A percentile compares a stretch with the other conserved stretches of the same genome.
phyloP scores from a whole-genome alignment of 257 asterid species.

The Nicotiana obtusifolia region DNA sequence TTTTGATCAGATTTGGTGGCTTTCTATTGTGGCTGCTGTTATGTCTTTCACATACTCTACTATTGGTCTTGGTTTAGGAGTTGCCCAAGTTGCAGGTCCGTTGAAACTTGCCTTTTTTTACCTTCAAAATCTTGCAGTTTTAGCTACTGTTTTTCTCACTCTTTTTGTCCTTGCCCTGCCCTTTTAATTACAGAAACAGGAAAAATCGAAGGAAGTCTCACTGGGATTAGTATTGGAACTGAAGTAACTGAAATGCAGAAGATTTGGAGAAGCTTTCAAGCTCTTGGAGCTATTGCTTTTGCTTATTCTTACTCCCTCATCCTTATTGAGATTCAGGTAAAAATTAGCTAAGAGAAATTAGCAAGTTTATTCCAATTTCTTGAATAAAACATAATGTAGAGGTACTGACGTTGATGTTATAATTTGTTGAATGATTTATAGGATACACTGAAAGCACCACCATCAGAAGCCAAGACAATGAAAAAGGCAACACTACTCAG shows the following conservation, averaged over 20 bases:
- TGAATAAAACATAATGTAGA: background rate
- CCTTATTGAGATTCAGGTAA: slow-evolving; percentile 29
- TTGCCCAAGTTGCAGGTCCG: slow-evolving; percentile 53
- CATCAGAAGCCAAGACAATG: slow-evolving; percentile 26
- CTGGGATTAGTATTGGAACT: slow-evolving; percentile 25
- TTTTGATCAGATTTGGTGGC: slow-evolving; percentile 72
- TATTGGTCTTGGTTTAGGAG: slow-evolving; percentile 61
- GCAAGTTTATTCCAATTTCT: background rate
- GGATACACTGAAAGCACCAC: slow-evolving; percentile 29
- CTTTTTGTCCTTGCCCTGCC: background rate
- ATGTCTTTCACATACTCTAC: slow-evolving; percentile 75
- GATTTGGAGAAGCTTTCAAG: slow-evolving; percentile 29
- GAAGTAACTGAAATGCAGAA: slow-evolving; percentile 18
- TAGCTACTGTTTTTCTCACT: background rate
- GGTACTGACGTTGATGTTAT: background rate
- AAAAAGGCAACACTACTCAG: slow-evolving; percentile 23
- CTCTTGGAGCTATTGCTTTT: slow-evolving; percentile 34
- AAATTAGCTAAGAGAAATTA: background rate
- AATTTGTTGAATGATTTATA: background rate
- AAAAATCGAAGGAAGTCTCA: slow-evolving; percentile 19
- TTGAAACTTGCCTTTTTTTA: background rate
- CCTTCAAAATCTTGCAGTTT: background rate
- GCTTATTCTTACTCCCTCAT: slow-evolving; percentile 31
- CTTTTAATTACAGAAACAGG: slow-evolving; percentile 17
- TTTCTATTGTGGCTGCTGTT: slow-evolving; percentile 64